Evolutionary conservation across 441 rosid genomes (phyloP).

Genomic region (Gossypium davidsonii): DNA sequence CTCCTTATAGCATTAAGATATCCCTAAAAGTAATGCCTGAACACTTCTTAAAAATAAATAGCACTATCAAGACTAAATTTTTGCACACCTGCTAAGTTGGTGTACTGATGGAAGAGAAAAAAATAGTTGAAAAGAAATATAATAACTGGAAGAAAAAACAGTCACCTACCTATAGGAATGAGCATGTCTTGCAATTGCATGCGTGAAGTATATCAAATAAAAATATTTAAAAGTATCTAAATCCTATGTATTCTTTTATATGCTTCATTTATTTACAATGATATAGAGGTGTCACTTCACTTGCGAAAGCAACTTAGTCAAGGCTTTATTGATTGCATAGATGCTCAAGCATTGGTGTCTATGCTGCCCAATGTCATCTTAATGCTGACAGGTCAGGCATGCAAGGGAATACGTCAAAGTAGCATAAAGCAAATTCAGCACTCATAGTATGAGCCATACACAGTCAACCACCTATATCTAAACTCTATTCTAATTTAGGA

Average conservation of each 20-base stretch:
- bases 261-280: not conserved
- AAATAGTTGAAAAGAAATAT: not conserved
- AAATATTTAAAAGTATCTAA: not conserved
- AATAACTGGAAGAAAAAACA: not conserved
- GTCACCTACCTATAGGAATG: not conserved
- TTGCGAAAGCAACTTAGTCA: not conserved
- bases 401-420: not conserved
- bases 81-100: not conserved
- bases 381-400: not conserved
- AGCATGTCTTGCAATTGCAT: not conserved
- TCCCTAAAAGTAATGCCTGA: not conserved
- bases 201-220: not conserved
- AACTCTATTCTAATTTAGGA: not conserved
- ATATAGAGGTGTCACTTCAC: not conserved
- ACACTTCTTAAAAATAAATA: not conserved
- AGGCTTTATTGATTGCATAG: not conserved
- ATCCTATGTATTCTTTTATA: not conserved
- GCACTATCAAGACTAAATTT: not conserved
- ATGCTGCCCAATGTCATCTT: not conserved
- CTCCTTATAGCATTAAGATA: constrained; percentile 5
- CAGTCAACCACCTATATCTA: not conserved
- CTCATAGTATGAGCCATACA: not conserved
- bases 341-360: not conserved
- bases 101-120: not conserved
- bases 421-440: not conserved